A percentile compares a stretch with the other conserved stretches of the same genome.
These are phyloP conservation scores for Flueggea neowawraea DNA, from an alignment of 441 rosid species.

Conservation along the genomic window DNA sequence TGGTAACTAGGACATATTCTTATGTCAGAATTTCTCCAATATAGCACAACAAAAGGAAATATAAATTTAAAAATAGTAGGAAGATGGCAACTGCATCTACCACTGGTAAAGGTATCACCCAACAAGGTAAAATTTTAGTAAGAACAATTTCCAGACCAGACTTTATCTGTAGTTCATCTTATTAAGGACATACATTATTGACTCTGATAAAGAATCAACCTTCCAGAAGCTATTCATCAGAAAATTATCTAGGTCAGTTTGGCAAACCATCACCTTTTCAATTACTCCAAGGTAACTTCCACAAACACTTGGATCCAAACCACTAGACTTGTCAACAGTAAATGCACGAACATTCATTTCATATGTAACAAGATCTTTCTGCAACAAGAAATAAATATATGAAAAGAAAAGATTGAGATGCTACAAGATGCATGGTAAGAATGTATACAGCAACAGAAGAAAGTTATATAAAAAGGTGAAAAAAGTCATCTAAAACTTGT, in stretches of 20 bases:
- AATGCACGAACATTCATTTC: constrained; percentile 98
- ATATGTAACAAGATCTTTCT: constrained; percentile 92
- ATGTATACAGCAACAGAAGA: not conserved
- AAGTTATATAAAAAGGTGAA: too few species aligned
- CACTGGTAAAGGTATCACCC: too few species aligned
- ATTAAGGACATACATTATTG: not conserved
- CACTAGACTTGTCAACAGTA: constrained; percentile 87
- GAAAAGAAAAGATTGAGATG: not conserved
- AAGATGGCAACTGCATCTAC: too few species aligned
- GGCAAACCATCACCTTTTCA: constrained; percentile 59
- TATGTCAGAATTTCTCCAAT: too few species aligned
- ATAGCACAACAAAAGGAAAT: too few species aligned
- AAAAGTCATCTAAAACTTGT: not conserved
- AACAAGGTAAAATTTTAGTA: too few species aligned
- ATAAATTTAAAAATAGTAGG: too few species aligned
- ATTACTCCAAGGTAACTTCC: constrained; percentile 88
- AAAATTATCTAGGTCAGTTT: constrained; percentile 1
- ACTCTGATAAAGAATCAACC: not conserved
- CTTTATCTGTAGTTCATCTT: not conserved
- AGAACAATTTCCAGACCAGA: too few species aligned
- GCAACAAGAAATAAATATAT: constrained; percentile 21
- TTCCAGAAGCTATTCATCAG: not conserved
- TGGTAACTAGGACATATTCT: not conserved
- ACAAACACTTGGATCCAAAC: constrained; percentile 51
- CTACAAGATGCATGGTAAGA: constrained; percentile 12